Base-by-base conservation (phyloP, 768 basidiomycete genomes). In the Boletus rubropictus region DNA sequence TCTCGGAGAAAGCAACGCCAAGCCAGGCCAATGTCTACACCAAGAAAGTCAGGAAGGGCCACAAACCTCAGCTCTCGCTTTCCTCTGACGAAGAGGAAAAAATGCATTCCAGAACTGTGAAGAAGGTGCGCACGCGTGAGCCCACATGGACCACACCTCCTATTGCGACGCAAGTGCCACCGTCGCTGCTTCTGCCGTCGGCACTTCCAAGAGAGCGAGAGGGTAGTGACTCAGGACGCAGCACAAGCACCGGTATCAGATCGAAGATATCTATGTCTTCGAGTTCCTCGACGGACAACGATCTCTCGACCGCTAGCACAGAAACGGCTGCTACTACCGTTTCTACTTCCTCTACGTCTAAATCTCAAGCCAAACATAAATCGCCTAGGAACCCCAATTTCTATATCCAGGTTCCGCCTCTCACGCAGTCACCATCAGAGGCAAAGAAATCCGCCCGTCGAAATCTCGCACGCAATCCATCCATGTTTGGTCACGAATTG, bases 61-160 rank as follows among this genome's bases (percentile, higher is more conserved):
- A 69, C 35, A 58, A 52, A 32, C 65, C 70, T 38, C 72, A 37
- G 72, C 68, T 60, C 68, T 78, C 72, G 34, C 68, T 78, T 20
- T 85, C 86, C 11, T 84, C 82, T 17, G 86, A 89, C 57, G 86
- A 88, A 53, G 86, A 88, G 58, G 85, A 89, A 67, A 82, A 80
- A 62, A 56, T 73, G 20, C 76, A 84, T 31, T 74, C 71, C 33
- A 72, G 71, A 52, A 72, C 71, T 29, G 81, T 73, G 20, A 89
- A 88, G 76, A 86, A 82, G 66, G 67, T 73, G 40, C 73, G 79
- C 43, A 68, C 63, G 17, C 51, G 47, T 52, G 74, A 64, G 47
- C 63, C 54, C 21, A 58, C 66, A 14, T 68, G 64, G 64, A 63
- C 61, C 31, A 56, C 50, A 45, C 49, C 64, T 49, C 58, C 56